These are phyloP conservation scores for Sedum album DNA, from an alignment of 164 flowering plant species.

Conservation along the genomic window DNA sequence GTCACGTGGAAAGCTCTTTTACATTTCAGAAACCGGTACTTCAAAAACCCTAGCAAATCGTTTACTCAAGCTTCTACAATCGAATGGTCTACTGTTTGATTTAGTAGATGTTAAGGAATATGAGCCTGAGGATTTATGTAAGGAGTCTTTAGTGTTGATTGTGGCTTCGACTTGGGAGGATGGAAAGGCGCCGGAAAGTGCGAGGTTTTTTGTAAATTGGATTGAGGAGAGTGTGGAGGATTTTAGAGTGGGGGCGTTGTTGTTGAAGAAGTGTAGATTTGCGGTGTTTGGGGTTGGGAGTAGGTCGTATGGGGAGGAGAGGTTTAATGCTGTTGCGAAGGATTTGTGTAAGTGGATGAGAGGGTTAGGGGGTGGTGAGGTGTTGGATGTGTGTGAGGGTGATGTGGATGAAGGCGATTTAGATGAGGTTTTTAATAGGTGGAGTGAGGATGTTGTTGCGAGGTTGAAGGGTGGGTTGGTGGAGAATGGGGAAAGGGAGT, in stretches of 20 bases:
- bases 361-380: constrained; percentile 63
- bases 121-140: constrained; percentile 88
- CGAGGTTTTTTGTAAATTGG: constrained; percentile 62
- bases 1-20: constrained; percentile 52
- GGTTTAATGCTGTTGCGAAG: constrained; percentile 60
- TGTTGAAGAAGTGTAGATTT: constrained; percentile 52
- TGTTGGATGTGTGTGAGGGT: constrained; percentile 50
- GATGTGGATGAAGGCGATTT: constrained; percentile 74
- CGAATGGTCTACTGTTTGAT: constrained; percentile 37
- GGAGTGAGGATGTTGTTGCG: constrained; percentile 47
- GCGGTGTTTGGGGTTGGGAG: constrained; percentile 94
- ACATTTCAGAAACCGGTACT: constrained; percentile 77
- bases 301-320: constrained; percentile 49
- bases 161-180: constrained; percentile 94
- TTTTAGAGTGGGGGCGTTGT: constrained; percentile 68
- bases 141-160: constrained; percentile 53
- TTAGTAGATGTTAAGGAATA: constrained; percentile 58
- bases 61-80: constrained; percentile 31
- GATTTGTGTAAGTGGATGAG: constrained; percentile 41
- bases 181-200: constrained; percentile 53
- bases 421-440: constrained; percentile 57
- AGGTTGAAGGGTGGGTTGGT: constrained; percentile 34
- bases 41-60: constrained; percentile 78
- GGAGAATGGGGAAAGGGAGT: constrained; percentile 24
- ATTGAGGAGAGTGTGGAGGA: constrained; percentile 73